These are phyloP conservation scores for Sporisorium reilianum DNA, from an alignment of 1,284 basidiomycete genomes.

Conservation along the genomic window DNA sequence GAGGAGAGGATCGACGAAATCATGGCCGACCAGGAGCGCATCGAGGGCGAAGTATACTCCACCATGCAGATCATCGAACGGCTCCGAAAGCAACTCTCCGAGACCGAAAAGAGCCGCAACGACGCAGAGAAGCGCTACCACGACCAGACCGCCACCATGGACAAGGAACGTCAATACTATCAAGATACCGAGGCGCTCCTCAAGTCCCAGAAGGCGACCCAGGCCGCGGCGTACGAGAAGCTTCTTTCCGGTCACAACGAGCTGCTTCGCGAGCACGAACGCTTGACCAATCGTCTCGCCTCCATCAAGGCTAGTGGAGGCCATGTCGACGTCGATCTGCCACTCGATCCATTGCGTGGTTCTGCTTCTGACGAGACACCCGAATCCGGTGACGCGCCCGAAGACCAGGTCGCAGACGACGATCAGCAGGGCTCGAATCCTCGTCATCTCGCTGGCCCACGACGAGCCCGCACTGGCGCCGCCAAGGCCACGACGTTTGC, in stretches of 20 bases:
- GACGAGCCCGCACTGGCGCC: neutral
- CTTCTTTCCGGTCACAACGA: conserved; percentile 50
- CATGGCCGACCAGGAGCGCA: conserved; percentile 57
- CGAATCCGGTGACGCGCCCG: neutral
- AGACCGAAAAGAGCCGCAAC: conserved; percentile 46
- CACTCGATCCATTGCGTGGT: neutral
- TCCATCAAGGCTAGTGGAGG: conserved; percentile 33
- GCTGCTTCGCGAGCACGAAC: conserved; percentile 53
- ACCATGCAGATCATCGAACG: conserved; percentile 54
- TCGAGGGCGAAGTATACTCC: conserved; percentile 57
- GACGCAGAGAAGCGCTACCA: conserved; percentile 56
- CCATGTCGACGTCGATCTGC: neutral
- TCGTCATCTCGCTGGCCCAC: neutral
- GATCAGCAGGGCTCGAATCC: neutral
- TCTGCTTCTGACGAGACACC: neutral
- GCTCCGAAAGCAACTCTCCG: conserved; percentile 53
- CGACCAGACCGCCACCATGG: conserved; percentile 57
- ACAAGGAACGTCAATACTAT: conserved; percentile 64
- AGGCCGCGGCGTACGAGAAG: conserved; percentile 50
- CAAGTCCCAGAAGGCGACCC: conserved; percentile 52
- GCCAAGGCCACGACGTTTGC: conserved; percentile 23
- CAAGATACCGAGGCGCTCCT: conserved; percentile 56
- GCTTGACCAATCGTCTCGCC: conserved; percentile 44
- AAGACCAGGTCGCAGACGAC: neutral
- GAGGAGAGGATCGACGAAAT: conserved; percentile 62